phyloP scores from a whole-genome alignment of 768 basidiomycete genomes.

The Austroboletus eburneus region DNA sequence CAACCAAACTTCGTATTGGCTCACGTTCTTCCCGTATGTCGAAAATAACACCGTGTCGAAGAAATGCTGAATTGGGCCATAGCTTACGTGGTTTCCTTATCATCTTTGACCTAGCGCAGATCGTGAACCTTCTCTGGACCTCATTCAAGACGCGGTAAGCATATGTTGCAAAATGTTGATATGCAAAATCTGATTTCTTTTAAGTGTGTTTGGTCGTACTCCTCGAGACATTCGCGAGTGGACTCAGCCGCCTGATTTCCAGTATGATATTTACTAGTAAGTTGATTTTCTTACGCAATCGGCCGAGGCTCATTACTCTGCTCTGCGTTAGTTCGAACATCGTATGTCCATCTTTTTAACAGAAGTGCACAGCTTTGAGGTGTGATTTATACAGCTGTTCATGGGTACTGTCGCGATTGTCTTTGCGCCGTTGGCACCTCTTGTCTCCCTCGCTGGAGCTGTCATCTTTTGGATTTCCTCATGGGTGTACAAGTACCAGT shows the following conservation, averaged over 20 bases:
- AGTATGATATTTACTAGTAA: constrained; percentile 81
- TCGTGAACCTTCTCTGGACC: constrained; percentile 83
- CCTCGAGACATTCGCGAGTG: constrained; percentile 87
- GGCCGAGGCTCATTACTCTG: constrained; percentile 1
- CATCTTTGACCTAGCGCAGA: constrained; percentile 93
- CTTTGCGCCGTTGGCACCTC: constrained; percentile 91
- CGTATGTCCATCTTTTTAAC: constrained; percentile 32
- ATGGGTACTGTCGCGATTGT: constrained; percentile 92
- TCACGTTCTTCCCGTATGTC: constrained; percentile 90
- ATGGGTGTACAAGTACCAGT: constrained; percentile 92
- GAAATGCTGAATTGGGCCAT: constrained; percentile 8
- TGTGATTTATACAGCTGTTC: constrained; percentile 50
- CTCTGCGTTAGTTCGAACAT: constrained; percentile 46
- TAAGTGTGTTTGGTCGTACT: constrained; percentile 78
- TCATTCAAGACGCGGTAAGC: constrained; percentile 78
- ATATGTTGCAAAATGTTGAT: neutral
- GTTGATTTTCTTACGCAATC: constrained; percentile 24
- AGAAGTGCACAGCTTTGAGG: constrained; percentile 6
- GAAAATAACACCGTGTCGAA: neutral
- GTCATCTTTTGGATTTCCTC: constrained; percentile 85
- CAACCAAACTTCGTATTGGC: constrained; percentile 87
- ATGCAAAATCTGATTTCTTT: neutral
- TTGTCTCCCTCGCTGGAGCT: constrained; percentile 79
- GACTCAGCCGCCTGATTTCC: constrained; percentile 87
- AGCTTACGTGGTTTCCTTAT: constrained; percentile 92